Conservation (phyloP, 345 rosid genomes). For the Lagerstroemia speciosa region DNA sequence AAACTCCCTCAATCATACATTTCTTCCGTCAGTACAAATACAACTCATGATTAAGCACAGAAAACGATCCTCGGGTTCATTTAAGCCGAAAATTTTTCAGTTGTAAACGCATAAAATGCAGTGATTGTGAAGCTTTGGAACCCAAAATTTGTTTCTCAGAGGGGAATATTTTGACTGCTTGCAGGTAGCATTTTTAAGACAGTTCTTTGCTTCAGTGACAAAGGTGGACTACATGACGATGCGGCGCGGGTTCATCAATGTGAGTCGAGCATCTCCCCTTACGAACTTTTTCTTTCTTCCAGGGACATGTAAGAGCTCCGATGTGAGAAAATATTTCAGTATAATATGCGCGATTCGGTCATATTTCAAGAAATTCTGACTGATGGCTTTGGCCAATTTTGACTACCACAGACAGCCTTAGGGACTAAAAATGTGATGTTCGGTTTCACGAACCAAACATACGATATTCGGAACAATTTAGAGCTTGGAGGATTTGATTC, state of each 20-base stretch:
- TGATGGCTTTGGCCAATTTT: too few relatives aligned
- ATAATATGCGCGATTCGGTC: too few relatives aligned
- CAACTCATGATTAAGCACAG: neutral
- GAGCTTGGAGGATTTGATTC: neutral
- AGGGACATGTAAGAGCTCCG: too few relatives aligned
- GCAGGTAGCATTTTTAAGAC: conserved; percentile 40
- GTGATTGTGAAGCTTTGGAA: too few relatives aligned
- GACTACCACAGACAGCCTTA: too few relatives aligned
- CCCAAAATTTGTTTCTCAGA: neutral
- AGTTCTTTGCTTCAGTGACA: conserved; percentile 30
- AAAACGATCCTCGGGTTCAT: neutral
- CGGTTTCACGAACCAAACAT: neutral
- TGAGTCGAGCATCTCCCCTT: too few relatives aligned
- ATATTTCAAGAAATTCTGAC: too few relatives aligned
- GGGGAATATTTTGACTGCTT: neutral
- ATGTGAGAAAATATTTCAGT: too few relatives aligned
- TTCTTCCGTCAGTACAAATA: neutral
- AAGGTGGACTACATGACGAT: conserved; percentile 38
- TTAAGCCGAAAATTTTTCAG: too few relatives aligned
- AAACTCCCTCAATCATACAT: neutral
- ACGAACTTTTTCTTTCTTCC: too few relatives aligned
- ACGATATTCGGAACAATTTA: neutral
- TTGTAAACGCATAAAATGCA: too few relatives aligned
- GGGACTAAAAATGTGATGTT: too few relatives aligned
- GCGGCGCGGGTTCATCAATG: conserved; percentile 38